Evolutionary conservation across 805 yeast species (phyloP), one percentile per base, ranked within the genome.

Genomic region (Ogataea naganishii): DNA sequence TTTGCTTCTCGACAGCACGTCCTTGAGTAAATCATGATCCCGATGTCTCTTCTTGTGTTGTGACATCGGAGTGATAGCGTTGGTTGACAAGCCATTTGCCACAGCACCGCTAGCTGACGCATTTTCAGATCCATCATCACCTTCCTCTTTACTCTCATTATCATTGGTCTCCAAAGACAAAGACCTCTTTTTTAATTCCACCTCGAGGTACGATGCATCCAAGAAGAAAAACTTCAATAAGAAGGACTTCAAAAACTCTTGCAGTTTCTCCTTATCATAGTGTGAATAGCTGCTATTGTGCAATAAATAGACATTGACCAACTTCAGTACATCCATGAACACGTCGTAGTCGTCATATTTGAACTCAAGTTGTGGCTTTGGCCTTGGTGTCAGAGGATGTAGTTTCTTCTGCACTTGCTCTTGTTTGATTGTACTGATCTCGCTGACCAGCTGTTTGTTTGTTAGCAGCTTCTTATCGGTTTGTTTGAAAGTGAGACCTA

Each of bases 401-500:
- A 83, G 61, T 48, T 94, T 69, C 57, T 85, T 88, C 44, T 80
- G 82, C n/a, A 69, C 71, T 53, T 85, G 95, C 48, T 89, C 98
- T 24, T 83, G 81, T 57, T 88, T 86, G 24, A 88, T 81, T 3
- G 96, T 84, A 43, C 92, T 81, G 33, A 92, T 81, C 50, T 89
- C 97, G 38, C 94, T 80, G 10, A 92, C 75, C 43, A 92, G 60
- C 44, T 86, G 95, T 47, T 94, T 85, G 7, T 92, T 80, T 1
- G 97, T 85, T 44, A 92, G 60, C 33, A 85, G 60, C 54, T 92
- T 89, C 55, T 92, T 89, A 58, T 92, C 99, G 15, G 95, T 82
- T 53, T 92, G 97, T 58, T 92, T 92, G 63, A 92, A 92, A 1
- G 96, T 88, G 45, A 92, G 67, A 1, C 99, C 98, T 38, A 89